A percentile compares a stretch with the other conserved stretches of the same genome.
These are phyloP conservation scores for Elaphomyces granulatus DNA, from an alignment of 495 filamentous ascomycete species.

Conservation along the genomic window DNA sequence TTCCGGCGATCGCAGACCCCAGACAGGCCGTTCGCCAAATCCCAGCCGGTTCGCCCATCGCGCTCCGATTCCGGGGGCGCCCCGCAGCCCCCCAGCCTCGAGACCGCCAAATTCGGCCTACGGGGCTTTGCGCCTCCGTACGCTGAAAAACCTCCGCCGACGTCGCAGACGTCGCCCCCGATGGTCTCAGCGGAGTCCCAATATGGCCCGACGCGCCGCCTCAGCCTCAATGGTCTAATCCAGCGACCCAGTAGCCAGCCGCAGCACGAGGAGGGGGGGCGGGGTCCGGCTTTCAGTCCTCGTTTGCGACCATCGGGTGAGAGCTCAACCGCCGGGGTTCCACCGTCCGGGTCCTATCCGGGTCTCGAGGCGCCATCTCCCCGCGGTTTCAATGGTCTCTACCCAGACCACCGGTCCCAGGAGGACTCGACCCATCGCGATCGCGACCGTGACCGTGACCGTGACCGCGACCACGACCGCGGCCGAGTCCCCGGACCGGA, in stretches of 20 bases:
- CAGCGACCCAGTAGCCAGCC: constrained; percentile 32
- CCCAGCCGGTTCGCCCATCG: constrained; percentile 21
- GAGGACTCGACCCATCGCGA: constrained; percentile 20
- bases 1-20: constrained; percentile 64
- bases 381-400: constrained; percentile 19
- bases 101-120: constrained; percentile 23
- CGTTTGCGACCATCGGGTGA: constrained; percentile 21
- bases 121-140: constrained; percentile 23
- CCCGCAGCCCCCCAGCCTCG: constrained; percentile 15
- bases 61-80: constrained; percentile 32
- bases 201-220: constrained; percentile 23
- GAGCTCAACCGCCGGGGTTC: constrained; percentile 12
- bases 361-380: constrained; percentile 19
- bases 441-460: constrained; percentile 3
- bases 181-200: constrained; percentile 24
- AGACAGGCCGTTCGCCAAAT: constrained; percentile 37
- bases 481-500: constrained; percentile 19
- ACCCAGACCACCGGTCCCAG: constrained; percentile 30
- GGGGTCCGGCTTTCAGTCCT: constrained; percentile 26
- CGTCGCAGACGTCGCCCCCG: constrained; percentile 23
- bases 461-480: constrained; percentile 20
- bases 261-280: constrained; percentile 25
- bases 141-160: constrained; percentile 26
- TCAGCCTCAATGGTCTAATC: constrained; percentile 28
- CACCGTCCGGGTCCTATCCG: constrained; percentile 18